These are phyloP conservation scores for Patellifolia procumbens DNA, from an alignment of 179 eudicot species.

Conservation along the genomic window DNA sequence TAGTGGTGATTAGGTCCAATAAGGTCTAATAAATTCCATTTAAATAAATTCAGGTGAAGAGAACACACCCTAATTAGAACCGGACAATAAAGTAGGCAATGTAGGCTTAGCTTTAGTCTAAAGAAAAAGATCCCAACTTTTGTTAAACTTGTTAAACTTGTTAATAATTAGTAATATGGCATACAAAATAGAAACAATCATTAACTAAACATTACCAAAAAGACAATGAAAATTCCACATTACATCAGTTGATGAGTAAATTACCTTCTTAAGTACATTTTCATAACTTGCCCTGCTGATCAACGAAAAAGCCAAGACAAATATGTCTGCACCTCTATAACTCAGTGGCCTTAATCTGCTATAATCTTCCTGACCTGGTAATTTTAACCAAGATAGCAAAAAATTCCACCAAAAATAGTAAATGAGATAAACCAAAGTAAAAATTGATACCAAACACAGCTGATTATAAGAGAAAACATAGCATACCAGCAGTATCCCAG, in stretches of 20 bases:
- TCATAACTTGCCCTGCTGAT: constrained; percentile 96
- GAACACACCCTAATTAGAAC: not conserved
- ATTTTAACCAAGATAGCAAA: not conserved
- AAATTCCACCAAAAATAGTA: not conserved
- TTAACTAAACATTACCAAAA: not conserved
- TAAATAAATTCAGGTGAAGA: too few relatives aligned
- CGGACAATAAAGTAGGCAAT: constrained; percentile 9
- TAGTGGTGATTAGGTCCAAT: too few relatives aligned
- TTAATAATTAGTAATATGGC: not conserved
- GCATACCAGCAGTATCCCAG: constrained; percentile 97
- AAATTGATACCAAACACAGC: not conserved
- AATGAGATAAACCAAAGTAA: not conserved
- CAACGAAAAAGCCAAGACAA: constrained; percentile 93
- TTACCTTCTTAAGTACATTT: constrained; percentile 97
- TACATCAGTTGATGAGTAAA: constrained; percentile 10
- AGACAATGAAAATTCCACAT: not conserved
- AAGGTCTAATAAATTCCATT: too few relatives aligned
- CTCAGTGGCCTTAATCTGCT: constrained; percentile 98
- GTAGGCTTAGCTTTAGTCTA: constrained; percentile 14
- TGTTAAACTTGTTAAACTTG: not conserved
- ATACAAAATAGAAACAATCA: constrained; percentile 2
- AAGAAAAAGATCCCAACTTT: constrained; percentile 12
- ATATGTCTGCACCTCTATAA: constrained; percentile 96
- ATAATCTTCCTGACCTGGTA: constrained; percentile 91
- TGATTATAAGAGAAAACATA: not conserved